Conservation (phyloP, 2,329 filamentous ascomycete genomes). For the Plectosphaerella plurivora region DNA sequence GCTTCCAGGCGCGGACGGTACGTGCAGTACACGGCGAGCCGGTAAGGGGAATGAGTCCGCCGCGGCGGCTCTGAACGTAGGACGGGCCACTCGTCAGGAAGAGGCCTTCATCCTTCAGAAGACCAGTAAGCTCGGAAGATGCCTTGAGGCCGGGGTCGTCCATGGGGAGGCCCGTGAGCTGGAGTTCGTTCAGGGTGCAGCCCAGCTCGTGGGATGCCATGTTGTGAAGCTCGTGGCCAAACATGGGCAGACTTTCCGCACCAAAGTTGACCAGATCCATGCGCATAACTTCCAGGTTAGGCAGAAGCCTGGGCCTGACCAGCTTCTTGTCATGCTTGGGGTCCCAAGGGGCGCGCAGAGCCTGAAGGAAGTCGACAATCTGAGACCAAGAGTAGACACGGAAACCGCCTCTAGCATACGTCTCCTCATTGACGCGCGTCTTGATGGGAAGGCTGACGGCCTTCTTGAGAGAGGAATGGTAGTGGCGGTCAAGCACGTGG, state of each 20-base stretch:
- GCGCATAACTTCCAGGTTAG: conserved; percentile 40
- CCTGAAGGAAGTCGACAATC: conserved; percentile 46
- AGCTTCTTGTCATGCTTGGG: conserved; percentile 28
- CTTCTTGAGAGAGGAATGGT: conserved; percentile 38
- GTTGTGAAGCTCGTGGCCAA: conserved; percentile 44
- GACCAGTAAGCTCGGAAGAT: conserved; percentile 41
- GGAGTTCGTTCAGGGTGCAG: conserved; percentile 47
- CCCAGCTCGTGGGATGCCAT: conserved; percentile 50
- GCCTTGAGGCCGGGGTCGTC: conserved; percentile 44
- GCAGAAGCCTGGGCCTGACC: conserved; percentile 37
- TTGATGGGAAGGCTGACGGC: conserved; percentile 36
- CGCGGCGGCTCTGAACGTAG: conserved; percentile 32
- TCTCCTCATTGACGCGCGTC: conserved; percentile 37
- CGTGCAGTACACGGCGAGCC: conserved; percentile 34
- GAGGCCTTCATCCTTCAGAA: conserved; percentile 50
- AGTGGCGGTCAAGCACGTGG: conserved; percentile 34
- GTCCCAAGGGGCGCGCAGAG: conserved; percentile 45
- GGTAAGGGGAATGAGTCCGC: conserved; percentile 29
- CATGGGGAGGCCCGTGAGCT: conserved; percentile 46
- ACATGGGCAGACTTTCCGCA: conserved; percentile 37
- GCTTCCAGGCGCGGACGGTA: conserved; percentile 41
- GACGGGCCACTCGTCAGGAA: conserved; percentile 40
- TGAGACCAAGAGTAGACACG: conserved; percentile 52
- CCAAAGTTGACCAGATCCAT: conserved; percentile 53
- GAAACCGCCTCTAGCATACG: conserved; percentile 45